phyloP scores from a whole-genome alignment of 495 filamentous ascomycete species.

The Trichocladium antarcticum region DNA sequence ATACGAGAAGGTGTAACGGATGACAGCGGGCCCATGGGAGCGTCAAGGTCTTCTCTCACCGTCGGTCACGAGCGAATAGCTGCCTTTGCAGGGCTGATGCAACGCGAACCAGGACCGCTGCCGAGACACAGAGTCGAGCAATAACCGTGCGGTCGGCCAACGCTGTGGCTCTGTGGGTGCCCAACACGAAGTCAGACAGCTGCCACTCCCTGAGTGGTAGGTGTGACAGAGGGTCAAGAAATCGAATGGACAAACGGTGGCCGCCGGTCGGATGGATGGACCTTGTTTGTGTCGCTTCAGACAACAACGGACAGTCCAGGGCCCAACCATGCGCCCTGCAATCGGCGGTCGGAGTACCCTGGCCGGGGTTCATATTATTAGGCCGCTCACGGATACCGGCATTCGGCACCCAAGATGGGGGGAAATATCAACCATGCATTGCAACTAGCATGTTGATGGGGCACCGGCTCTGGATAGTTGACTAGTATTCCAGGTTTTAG shows the following conservation, averaged over 20 bases:
- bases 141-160: background rate
- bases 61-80: constrained; percentile 12
- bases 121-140: background rate
- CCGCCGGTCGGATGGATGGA: background rate
- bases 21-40: constrained; percentile 10
- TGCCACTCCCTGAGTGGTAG: background rate
- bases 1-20: constrained; percentile 26
- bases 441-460: background rate
- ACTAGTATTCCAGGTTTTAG: too few relatives aligned
- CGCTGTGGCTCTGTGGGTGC: too few relatives aligned
- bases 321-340: background rate
- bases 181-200: background rate
- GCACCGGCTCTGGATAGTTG: background rate
- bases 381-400: constrained; percentile 20
- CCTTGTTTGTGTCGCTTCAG: background rate
- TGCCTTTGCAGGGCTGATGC: constrained; percentile 19
- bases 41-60: constrained; percentile 5
- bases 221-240: background rate
- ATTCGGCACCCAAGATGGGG: constrained; percentile 7
- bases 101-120: background rate
- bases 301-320: background rate
- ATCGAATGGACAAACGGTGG: background rate
- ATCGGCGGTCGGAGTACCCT: background rate
- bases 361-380: constrained; percentile 8
- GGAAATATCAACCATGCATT: background rate